Percentiles rank a stretch among this genome's conserved stretches.
Conservation (phyloP, 345 rosid genomes). For the Excoecaria cochinchinensis region DNA sequence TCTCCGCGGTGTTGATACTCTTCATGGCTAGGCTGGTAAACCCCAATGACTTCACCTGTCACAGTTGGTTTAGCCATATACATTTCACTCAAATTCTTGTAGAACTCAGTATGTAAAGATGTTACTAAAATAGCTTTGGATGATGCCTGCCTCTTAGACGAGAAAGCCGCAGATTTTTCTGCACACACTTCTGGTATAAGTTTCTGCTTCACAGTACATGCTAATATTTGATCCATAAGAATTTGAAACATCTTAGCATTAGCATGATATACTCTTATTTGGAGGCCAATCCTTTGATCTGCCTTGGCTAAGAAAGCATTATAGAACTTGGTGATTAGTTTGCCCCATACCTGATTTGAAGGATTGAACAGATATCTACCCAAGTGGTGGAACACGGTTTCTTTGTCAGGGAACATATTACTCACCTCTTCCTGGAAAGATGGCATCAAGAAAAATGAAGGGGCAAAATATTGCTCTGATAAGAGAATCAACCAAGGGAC, state of each 20-base stretch:
- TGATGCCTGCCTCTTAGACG: background rate
- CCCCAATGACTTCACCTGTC: slow-evolving; percentile 10
- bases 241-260: background rate
- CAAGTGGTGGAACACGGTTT: slow-evolving; percentile 27
- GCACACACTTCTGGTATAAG: slow-evolving; percentile 16
- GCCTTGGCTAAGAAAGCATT: slow-evolving; percentile 23
- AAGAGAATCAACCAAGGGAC: slow-evolving; percentile 24
- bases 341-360: slow-evolving; percentile 26
- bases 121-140: slow-evolving; percentile 14
- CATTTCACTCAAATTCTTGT: slow-evolving; percentile 7
- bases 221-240: slow-evolving; percentile 16
- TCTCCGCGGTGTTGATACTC: slow-evolving; percentile 16
- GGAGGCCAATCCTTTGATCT: slow-evolving; percentile 25
- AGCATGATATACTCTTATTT: slow-evolving; percentile 20
- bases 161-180: background rate
- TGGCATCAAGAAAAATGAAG: slow-evolving; percentile 23
- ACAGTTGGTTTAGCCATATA: background rate
- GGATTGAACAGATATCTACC: slow-evolving; percentile 31
- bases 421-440: slow-evolving; percentile 13
- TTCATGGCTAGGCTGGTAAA: slow-evolving; percentile 26
- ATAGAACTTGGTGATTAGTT: slow-evolving; percentile 23
- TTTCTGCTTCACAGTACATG: slow-evolving; percentile 15
- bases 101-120: slow-evolving; percentile 16
- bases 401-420: slow-evolving; percentile 28
- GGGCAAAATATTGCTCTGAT: slow-evolving; percentile 30